phyloP scores from a whole-genome alignment of 1,139 yeast genomes.

The Yamadazyma siamensis region DNA sequence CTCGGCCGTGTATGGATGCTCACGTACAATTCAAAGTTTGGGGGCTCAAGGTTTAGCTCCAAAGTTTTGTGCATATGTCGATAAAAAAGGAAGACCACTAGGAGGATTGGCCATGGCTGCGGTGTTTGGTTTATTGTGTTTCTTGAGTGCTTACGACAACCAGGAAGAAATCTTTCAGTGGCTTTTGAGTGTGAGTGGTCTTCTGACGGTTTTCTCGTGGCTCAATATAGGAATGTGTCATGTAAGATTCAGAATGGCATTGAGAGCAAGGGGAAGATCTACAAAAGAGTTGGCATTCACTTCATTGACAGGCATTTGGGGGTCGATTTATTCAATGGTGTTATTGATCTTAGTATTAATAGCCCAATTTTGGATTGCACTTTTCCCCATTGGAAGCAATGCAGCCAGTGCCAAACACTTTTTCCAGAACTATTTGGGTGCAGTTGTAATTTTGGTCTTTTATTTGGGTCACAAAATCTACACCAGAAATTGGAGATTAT shows the following conservation, averaged over 20 bases:
- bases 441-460: slow-evolving; percentile 29
- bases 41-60: slow-evolving; percentile 45
- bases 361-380: slow-evolving; percentile 38
- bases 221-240: slow-evolving; percentile 36
- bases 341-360: slow-evolving; percentile 30
- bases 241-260: slow-evolving; percentile 37
- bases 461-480: slow-evolving; percentile 32
- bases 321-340: slow-evolving; percentile 31
- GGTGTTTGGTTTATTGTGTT: slow-evolving; percentile 36
- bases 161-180: slow-evolving; percentile 36
- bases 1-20: slow-evolving; percentile 44
- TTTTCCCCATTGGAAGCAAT: slow-evolving; percentile 29
- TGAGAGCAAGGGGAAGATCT: slow-evolving; percentile 27
- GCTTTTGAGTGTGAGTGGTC: slow-evolving; percentile 41
- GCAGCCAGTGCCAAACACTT: slow-evolving; percentile 30
- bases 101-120: slow-evolving; percentile 34
- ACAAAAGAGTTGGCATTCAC: slow-evolving; percentile 26
- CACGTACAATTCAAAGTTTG: slow-evolving; percentile 39
- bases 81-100: slow-evolving; percentile 40
- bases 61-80: slow-evolving; percentile 30
- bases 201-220: slow-evolving; percentile 43
- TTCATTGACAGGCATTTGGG: slow-evolving; percentile 29
- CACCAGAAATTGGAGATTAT: slow-evolving; percentile 32
- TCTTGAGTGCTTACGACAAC: slow-evolving; percentile 37
- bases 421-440: slow-evolving; percentile 37